Percentiles rank a stretch among this genome's conserved stretches.
Evolutionary conservation across 192 early-diverging fungal genomes (phyloP).

Genomic region (Coemansia guatemalensis): DNA sequence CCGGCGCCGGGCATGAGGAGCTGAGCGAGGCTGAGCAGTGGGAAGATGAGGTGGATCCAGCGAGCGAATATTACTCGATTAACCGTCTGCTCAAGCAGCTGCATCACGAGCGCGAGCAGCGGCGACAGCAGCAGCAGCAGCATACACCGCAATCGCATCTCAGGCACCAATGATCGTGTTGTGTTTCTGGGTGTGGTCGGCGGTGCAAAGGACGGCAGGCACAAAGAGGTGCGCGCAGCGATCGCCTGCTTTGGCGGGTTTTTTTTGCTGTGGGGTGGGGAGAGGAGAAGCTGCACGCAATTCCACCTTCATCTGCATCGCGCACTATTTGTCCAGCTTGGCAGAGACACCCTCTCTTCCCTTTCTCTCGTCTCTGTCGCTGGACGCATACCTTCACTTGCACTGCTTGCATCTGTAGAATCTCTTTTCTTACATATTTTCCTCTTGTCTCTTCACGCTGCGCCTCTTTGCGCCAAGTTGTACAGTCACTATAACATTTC

Average conservation of each 20-base stretch:
- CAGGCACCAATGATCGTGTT: background rate
- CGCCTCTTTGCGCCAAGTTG: background rate
- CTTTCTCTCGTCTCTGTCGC: background rate
- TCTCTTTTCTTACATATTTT: background rate
- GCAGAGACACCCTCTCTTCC: background rate
- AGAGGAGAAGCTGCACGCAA: background rate
- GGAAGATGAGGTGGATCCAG: constrained; percentile 20
- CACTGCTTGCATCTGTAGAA: background rate
- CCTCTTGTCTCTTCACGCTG: background rate
- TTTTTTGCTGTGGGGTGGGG: no score
- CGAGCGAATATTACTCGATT: constrained; percentile 46
- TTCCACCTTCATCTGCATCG: background rate
- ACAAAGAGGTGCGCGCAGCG: background rate
- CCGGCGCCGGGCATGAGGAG: constrained; percentile 7
- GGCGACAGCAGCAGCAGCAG: constrained; percentile 1
- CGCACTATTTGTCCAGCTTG: background rate
- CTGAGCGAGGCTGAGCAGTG: constrained; percentile 7
- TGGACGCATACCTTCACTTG: background rate
- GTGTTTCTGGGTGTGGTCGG: background rate
- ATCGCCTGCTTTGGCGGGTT: background rate
- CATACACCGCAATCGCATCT: background rate
- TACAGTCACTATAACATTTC: background rate
- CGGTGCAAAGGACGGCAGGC: background rate
- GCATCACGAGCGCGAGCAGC: constrained; percentile 37
- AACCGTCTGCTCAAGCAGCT: constrained; percentile 44